These are phyloP conservation scores for Artemisia argyi DNA, from an alignment of 129 eudicot genomes.

Conservation along the genomic window DNA sequence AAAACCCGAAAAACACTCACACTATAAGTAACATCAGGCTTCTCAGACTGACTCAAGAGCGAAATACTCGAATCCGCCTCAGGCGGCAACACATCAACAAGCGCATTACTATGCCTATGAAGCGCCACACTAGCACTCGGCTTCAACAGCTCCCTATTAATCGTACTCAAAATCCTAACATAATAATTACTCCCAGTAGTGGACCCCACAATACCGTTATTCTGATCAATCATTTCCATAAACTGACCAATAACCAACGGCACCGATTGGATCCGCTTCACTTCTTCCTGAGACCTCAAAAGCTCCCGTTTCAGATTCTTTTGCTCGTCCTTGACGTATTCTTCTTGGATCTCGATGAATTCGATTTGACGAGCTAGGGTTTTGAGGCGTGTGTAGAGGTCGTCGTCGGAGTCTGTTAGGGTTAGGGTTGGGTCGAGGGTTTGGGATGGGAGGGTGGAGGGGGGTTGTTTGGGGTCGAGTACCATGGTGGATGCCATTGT, in stretches of 20 bases:
- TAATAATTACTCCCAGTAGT: constrained; percentile 56
- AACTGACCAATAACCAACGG: constrained; percentile 55
- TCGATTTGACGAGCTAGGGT: constrained; percentile 38
- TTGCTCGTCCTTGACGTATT: constrained; percentile 50
- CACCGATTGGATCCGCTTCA: constrained; percentile 52
- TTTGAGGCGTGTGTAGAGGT: constrained; percentile 46
- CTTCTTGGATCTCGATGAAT: constrained; percentile 48
- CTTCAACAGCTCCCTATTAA: constrained; percentile 47
- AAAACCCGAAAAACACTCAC: constrained; percentile 22
- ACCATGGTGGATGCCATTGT: constrained; percentile 43
- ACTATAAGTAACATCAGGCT: constrained; percentile 51
- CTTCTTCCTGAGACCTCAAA: constrained; percentile 49
- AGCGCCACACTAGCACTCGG: constrained; percentile 47
- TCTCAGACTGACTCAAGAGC: constrained; percentile 50
- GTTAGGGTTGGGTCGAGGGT: constrained; percentile 21
- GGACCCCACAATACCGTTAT: constrained; percentile 58
- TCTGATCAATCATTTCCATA: constrained; percentile 59
- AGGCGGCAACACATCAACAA: constrained; percentile 54
- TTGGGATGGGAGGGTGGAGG: constrained; percentile 24
- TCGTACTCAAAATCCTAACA: constrained; percentile 54
- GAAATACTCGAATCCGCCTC: constrained; percentile 57
- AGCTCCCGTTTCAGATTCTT: constrained; percentile 47
- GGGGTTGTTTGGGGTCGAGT: constrained; percentile 38
- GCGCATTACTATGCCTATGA: constrained; percentile 54
- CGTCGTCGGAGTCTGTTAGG: constrained; percentile 33